Evolutionary conservation across 305 asterid genomes (phyloP).

Genomic region (Solanum aculeatissimum): DNA sequence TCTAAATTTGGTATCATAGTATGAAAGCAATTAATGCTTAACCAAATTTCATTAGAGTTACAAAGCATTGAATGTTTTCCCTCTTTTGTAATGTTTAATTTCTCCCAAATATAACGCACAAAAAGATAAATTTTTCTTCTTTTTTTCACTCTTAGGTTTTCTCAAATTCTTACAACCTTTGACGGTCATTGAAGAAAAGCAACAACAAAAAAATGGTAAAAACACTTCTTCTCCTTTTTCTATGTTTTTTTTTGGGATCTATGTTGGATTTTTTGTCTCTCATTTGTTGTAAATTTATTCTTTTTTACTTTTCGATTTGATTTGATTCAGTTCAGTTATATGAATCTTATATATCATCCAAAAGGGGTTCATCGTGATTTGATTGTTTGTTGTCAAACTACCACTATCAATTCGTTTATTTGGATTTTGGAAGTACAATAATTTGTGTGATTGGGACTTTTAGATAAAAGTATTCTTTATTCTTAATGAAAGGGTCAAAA

Average conservation of each 20-base stretch:
- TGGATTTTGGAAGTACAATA: not conserved
- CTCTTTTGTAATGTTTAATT: not conserved
- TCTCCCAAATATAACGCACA: not conserved
- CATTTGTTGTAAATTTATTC: not conserved
- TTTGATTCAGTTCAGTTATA: not conserved
- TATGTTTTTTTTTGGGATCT: not conserved
- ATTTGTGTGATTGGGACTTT: not conserved
- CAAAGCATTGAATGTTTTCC: not conserved
- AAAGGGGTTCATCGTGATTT: not conserved
- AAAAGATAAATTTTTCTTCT: not conserved
- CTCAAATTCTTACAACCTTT: not conserved
- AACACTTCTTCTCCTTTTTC: not conserved
- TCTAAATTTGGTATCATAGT: not conserved
- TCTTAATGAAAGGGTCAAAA: not conserved
- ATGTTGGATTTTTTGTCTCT: not conserved
- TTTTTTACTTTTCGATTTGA: not conserved
- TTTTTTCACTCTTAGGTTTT: not conserved
- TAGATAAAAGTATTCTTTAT: not conserved
- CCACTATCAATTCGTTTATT: not conserved
- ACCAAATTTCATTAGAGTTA: not conserved
- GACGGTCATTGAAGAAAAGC: not conserved
- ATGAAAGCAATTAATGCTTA: not conserved
- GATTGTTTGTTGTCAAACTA: not conserved
- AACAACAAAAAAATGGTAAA: slow-evolving; percentile 1
- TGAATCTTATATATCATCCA: not conserved